A percentile compares a stretch with the other conserved stretches of the same genome.
Conservation (phyloP, 345 rosid species). For the Erysimum cheiranthoides region DNA sequence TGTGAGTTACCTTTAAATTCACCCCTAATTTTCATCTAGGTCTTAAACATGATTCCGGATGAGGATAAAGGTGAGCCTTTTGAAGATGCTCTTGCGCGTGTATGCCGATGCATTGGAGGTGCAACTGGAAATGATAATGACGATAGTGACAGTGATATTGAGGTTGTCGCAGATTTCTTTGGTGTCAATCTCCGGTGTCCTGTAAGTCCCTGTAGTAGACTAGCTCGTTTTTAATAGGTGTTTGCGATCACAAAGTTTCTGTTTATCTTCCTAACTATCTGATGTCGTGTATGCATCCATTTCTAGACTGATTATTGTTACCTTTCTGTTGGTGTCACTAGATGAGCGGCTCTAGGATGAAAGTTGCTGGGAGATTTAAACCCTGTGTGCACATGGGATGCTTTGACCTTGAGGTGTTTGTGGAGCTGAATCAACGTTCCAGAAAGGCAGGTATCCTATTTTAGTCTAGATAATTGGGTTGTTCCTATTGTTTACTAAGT, state of each 20-base stretch:
- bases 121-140: slow-evolving; percentile 73
- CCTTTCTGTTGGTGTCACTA: slow-evolving; percentile 37
- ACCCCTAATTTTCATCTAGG: slow-evolving; percentile 48
- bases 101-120: slow-evolving; percentile 83
- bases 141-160: slow-evolving; percentile 93
- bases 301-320: slow-evolving; percentile 15
- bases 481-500: slow-evolving; percentile 25
- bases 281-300: neutral
- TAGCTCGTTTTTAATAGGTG: neutral
- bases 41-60: slow-evolving; percentile 76
- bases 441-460: slow-evolving; percentile 74
- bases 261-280: slow-evolving; percentile 12
- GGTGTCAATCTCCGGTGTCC: slow-evolving; percentile 94
- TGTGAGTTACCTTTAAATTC: neutral
- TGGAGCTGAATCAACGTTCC: slow-evolving; percentile 94
- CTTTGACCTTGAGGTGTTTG: slow-evolving; percentile 95
- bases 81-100: slow-evolving; percentile 89
- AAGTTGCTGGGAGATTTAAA: slow-evolving; percentile 93
- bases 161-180: slow-evolving; percentile 94
- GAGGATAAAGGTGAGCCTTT: slow-evolving; percentile 81
- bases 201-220: slow-evolving; percentile 55
- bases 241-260: slow-evolving; percentile 14
- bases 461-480: slow-evolving; percentile 2
- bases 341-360: slow-evolving; percentile 99
- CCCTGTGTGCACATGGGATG: slow-evolving; percentile 97